Conservation (phyloP, 140 eudicot species). For the Flaveria floridana region DNA sequence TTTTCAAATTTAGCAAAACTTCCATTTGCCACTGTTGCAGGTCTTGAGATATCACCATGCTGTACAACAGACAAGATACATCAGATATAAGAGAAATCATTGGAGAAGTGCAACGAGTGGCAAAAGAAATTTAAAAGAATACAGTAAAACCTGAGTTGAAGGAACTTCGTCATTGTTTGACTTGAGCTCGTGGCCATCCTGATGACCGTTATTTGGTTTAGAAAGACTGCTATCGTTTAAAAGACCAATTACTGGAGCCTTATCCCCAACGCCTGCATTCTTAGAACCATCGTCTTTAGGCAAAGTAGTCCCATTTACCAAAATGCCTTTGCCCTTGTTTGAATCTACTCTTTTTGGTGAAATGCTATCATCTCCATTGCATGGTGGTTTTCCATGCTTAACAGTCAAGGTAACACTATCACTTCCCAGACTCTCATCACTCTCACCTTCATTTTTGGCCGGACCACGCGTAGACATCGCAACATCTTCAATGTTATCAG, state of each 20-base stretch:
- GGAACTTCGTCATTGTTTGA: constrained; percentile 45
- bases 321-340: constrained; percentile 33
- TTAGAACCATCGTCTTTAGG: constrained; percentile 53
- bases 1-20: constrained; percentile 61
- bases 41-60: constrained; percentile 47
- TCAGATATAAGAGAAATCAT: background rate
- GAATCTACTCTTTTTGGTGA: constrained; percentile 46
- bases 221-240: constrained; percentile 45
- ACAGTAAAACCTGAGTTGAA: constrained; percentile 50
- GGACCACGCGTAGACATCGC: constrained; percentile 42
- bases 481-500: constrained; percentile 47
- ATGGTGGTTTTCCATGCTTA: constrained; percentile 48
- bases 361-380: constrained; percentile 53
- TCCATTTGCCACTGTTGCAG: constrained; percentile 47
- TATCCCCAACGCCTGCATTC: constrained; percentile 35
- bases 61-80: constrained; percentile 31
- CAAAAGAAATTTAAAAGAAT: background rate
- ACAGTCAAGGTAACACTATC: constrained; percentile 44
- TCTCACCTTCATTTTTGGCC: constrained; percentile 44
- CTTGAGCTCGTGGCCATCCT: constrained; percentile 48
- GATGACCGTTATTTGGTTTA: constrained; percentile 39
- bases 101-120: constrained; percentile 18
- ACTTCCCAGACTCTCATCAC: constrained; percentile 49
- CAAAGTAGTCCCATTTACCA: constrained; percentile 46
- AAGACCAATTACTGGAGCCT: constrained; percentile 28